These are phyloP conservation scores for Botrytis fabae DNA, from an alignment of 2,329 filamentous ascomycete genomes.

Conservation along the genomic window DNA sequence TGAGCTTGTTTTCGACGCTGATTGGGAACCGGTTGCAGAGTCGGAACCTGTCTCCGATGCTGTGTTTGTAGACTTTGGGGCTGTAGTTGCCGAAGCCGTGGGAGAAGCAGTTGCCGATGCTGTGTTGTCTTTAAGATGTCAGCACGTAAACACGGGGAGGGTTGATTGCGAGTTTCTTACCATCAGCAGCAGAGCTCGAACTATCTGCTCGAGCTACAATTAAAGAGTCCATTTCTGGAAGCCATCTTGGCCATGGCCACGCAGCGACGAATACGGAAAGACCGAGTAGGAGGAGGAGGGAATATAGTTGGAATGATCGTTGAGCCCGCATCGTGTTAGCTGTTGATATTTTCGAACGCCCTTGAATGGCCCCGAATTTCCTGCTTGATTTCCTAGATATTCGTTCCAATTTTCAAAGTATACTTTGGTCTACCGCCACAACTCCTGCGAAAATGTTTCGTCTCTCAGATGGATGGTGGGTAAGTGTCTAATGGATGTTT, in stretches of 20 bases:
- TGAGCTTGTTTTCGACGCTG: conserved; percentile 20
- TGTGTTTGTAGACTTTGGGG: conserved; percentile 9
- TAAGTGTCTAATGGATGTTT: not conserved
- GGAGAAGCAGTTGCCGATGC: conserved; percentile 4
- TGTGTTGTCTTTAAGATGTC: not conserved
- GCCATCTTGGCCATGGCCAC: conserved; percentile 58
- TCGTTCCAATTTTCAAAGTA: not conserved
- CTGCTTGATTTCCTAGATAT: not conserved
- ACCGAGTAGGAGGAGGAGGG: conserved; percentile 54
- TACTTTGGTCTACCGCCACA: not conserved
- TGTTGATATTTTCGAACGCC: conserved; percentile 31
- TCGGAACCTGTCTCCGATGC: conserved; percentile 9
- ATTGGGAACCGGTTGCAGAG: not conserved
- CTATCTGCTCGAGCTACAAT: conserved; percentile 50
- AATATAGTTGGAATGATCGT: conserved; percentile 48
- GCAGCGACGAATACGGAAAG: conserved; percentile 48
- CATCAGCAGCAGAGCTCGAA: conserved; percentile 23
- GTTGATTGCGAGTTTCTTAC: conserved; percentile 13
- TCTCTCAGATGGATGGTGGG: not conserved
- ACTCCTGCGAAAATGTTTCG: not conserved
- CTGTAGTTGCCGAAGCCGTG: not conserved
- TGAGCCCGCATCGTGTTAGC: conserved; percentile 51
- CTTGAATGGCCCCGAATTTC: conserved; percentile 6
- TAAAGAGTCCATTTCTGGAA: conserved; percentile 54
- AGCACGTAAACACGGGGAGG: not conserved